Evolutionary conservation across 1,284 basidiomycete genomes (phyloP).

Genomic region (Cutaneotrichosporon sp.): DNA sequence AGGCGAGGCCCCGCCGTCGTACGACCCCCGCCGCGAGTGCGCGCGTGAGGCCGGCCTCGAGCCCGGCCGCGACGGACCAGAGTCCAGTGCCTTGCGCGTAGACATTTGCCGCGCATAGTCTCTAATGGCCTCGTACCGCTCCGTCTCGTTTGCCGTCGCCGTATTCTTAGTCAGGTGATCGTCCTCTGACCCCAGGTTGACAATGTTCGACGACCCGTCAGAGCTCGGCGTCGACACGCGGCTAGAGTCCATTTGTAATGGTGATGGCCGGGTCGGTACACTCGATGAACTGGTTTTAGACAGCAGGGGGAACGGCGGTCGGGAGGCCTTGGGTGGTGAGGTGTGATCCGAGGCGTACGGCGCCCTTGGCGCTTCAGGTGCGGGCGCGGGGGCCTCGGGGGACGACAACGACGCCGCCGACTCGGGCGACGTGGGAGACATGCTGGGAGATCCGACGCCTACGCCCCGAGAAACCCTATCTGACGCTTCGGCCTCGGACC

Average conservation of each 20-base stretch:
- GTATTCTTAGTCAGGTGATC: slow-evolving; percentile 13
- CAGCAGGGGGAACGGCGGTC: not conserved
- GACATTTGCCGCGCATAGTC: slow-evolving; percentile 25
- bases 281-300: not conserved
- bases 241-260: not conserved
- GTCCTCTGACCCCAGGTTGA: not conserved
- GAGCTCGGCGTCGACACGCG: not conserved
- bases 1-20: slow-evolving; percentile 12
- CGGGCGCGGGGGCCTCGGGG: not conserved
- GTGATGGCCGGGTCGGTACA: not conserved
- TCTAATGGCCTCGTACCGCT: slow-evolving; percentile 34
- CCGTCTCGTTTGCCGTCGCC: slow-evolving; percentile 10
- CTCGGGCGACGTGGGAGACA: too few relatives aligned
- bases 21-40: slow-evolving; percentile 13
- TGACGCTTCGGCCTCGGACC: slow-evolving; percentile 2
- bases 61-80: not conserved
- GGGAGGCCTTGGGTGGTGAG: not conserved
- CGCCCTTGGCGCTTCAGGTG: not conserved
- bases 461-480: slow-evolving; percentile 25
- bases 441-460: slow-evolving; percentile 5
- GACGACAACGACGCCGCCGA: too few relatives aligned
- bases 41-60: slow-evolving; percentile 5
- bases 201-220: not conserved
- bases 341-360: not conserved
- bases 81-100: slow-evolving; percentile 6